Percentiles rank a stretch among this genome's conserved stretches.
These are phyloP conservation scores for Immersiporthe knoxdaviesiana DNA, from an alignment of 2,329 filamentous ascomycete genomes.

Conservation along the genomic window DNA sequence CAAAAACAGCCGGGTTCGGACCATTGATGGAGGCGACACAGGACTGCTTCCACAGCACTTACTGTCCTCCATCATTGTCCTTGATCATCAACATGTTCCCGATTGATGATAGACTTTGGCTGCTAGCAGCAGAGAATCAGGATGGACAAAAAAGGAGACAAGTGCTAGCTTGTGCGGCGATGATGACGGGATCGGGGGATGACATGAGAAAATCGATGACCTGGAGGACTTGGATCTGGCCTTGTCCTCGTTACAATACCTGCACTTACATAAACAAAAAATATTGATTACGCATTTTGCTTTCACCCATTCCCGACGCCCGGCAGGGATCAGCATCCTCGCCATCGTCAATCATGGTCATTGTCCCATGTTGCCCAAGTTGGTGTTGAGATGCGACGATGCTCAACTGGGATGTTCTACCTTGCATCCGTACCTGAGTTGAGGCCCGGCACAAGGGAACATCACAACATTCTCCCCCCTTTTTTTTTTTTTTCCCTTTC, in stretches of 20 bases:
- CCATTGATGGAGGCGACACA: not conserved
- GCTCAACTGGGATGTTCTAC: conserved; percentile 1
- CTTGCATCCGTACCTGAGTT: not conserved
- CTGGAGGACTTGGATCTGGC: not conserved
- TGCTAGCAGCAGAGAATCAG: not conserved
- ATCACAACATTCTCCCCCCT: not conserved
- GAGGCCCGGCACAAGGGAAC: not conserved
- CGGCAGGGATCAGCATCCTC: not conserved
- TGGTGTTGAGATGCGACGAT: conserved; percentile 4
- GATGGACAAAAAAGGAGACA: conserved; percentile 7
- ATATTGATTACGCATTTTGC: not conserved
- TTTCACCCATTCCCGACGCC: not conserved
- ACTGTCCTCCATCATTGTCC: not conserved
- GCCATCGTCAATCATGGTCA: conserved; percentile 2
- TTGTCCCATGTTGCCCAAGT: conserved; percentile 1
- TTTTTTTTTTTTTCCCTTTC: no score
- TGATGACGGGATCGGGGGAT: not conserved
- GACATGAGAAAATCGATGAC: not conserved
- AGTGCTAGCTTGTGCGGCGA: not conserved
- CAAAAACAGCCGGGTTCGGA: not conserved
- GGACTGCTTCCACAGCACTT: not conserved
- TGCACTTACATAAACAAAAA: not conserved
- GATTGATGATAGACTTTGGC: not conserved
- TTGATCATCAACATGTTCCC: not conserved
- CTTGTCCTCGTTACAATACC: not conserved